Evolutionary conservation across 352 stramenopile species (phyloP), one percentile per base, ranked within the genome.

Genomic region (Pythium oligandrum): DNA sequence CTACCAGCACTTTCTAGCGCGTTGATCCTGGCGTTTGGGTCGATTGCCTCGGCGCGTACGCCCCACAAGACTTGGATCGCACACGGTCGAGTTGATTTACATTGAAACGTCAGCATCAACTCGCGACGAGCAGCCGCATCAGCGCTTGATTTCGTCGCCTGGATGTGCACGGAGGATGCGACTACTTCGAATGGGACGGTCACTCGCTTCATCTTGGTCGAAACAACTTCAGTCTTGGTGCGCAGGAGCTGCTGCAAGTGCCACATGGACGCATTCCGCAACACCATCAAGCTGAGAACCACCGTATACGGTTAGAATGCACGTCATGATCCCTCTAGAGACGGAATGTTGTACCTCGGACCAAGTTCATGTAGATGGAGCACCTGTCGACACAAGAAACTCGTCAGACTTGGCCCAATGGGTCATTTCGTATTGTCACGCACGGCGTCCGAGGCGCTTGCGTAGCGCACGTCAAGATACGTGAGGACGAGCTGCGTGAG

Each of bases 171-270:
- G 0, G 73, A 84, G 2, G 72, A 59, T 7, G 59, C 9, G 0
- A 66, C 33, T 1, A 88, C 44, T 33, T 79, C 73, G 48, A 84
- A 86, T 6, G 68, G 72, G 10, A 86, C 45, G 1, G 49, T 55
- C 17, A 86, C 52, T 4, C 68, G 65, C 37, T 61, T 51, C 77
- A 88, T 86, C 34, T 64, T 57, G 6, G 59, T 61, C 3, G 68
- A 59, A 4, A 48, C 37, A 2, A 54, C 35, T 44, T 84, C 64
- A 11, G 66, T 48, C 31, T 76, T 81, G 7, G 67, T 78, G 43
- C 73, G 68, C 44, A 84, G 40, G 11, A 88, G 70, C 48, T 88
- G 77, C 51, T 85, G 68, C 31, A 88, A 72, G 51, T 88, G 74
- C 77, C 74, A 81, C 64, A 84, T 74, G 33, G 74, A 81, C 48